Conservation (phyloP, 164 flowering plant species). For the Cinnamomum micranthum region DNA sequence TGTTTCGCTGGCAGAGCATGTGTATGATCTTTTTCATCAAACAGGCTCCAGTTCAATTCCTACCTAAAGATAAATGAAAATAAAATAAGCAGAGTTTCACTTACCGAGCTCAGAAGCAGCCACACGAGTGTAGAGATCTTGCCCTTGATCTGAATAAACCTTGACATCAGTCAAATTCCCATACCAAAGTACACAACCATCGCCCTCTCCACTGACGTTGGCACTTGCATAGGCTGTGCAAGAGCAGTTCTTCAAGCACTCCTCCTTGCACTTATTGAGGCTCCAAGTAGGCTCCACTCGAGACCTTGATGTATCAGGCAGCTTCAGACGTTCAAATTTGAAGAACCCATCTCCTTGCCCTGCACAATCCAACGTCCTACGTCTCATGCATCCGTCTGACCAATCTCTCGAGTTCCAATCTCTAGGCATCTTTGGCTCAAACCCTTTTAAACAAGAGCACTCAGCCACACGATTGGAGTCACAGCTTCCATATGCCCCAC, state of each 20-base stretch:
- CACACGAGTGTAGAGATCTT: slow-evolving; percentile 24
- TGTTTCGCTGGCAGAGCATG: too few relatives aligned
- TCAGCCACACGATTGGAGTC: slow-evolving; percentile 9
- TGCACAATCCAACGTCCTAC: slow-evolving; percentile 1
- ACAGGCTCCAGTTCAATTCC: too few relatives aligned
- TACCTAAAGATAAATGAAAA: too few relatives aligned
- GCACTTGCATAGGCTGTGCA: slow-evolving; percentile 23
- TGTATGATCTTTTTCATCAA: too few relatives aligned
- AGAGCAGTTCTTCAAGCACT: slow-evolving; percentile 25
- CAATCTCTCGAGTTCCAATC: slow-evolving; percentile 16
- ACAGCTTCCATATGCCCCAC: slow-evolving; percentile 33
- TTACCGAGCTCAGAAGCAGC: slow-evolving; percentile 28
- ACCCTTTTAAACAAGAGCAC: slow-evolving; percentile 29
- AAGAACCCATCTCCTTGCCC: slow-evolving; percentile 22
- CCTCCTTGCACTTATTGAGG: slow-evolving; percentile 13
- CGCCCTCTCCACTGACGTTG: slow-evolving; percentile 5
- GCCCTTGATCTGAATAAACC: slow-evolving; percentile 6
- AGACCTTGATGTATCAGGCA: slow-evolving; percentile 16
- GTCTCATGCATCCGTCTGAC: slow-evolving; percentile 20
- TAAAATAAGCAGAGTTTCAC: neutral
- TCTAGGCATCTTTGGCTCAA: slow-evolving; percentile 12
- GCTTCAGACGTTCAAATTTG: slow-evolving; percentile 7
- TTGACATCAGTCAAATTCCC: slow-evolving; percentile 22
- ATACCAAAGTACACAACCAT: slow-evolving; percentile 31
- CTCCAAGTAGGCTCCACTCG: slow-evolving; percentile 10